Conservation (phyloP, 371 early-diverging fungal species). For the Apophysomyces elegans region DNA sequence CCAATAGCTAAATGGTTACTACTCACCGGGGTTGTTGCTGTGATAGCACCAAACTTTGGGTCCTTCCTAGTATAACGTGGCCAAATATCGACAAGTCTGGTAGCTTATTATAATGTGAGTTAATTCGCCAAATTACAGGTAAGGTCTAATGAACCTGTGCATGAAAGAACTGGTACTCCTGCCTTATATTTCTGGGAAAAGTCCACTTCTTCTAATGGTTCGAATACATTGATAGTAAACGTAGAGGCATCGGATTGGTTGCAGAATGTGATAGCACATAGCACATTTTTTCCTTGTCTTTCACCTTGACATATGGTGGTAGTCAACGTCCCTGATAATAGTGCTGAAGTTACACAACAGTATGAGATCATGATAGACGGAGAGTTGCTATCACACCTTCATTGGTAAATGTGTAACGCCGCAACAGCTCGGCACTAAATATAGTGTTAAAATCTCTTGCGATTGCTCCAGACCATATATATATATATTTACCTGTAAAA, state of each 20-base stretch:
- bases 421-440: slow-evolving; percentile 24
- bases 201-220: background rate
- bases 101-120: slow-evolving; percentile 11
- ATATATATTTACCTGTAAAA: slow-evolving; percentile 36
- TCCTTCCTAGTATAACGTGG: slow-evolving; percentile 31
- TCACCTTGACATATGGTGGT: slow-evolving; percentile 10
- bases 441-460: too few relatives aligned
- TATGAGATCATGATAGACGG: background rate
- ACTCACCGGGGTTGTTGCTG: slow-evolving; percentile 53
- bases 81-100: slow-evolving; percentile 37
- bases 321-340: slow-evolving; percentile 15
- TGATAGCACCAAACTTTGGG: slow-evolving; percentile 42
- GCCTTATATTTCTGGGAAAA: background rate
- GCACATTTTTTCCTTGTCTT: slow-evolving; percentile 8
- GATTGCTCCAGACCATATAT: background rate
- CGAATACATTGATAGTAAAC: slow-evolving; percentile 17
- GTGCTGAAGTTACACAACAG: background rate
- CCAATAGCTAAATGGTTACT: slow-evolving; percentile 62
- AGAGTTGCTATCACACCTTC: slow-evolving; percentile 19
- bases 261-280: slow-evolving; percentile 22
- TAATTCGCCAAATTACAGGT: background rate
- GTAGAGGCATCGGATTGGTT: slow-evolving; percentile 29
- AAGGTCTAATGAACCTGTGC: slow-evolving; percentile 5
- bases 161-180: too few relatives aligned
- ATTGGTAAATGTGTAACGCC: slow-evolving; percentile 25